phyloP scores from a whole-genome alignment of 2,329 filamentous ascomycete species.

The Parasarocladium wereldwijsianum region DNA sequence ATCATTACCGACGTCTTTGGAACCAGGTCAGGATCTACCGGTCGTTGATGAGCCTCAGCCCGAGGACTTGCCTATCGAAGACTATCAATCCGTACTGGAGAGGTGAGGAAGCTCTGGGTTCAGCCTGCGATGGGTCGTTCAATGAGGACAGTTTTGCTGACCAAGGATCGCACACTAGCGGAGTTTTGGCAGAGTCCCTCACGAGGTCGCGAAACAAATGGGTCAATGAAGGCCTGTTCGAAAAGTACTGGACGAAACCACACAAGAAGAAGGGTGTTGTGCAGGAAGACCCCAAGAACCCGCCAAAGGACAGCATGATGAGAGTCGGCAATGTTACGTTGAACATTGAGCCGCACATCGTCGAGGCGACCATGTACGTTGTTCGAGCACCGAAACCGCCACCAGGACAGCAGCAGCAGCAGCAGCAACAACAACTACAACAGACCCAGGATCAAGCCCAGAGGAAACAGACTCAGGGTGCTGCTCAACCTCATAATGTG shows the following conservation, averaged over 20 bases:
- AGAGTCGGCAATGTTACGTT: slow-evolving; percentile 62
- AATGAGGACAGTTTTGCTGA: slow-evolving; percentile 11
- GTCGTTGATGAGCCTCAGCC: slow-evolving; percentile 54
- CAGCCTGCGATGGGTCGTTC: no score
- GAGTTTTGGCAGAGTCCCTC: slow-evolving; percentile 60
- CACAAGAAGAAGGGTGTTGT: slow-evolving; percentile 50
- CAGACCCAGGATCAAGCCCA: slow-evolving; percentile 8
- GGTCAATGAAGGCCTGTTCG: slow-evolving; percentile 58
- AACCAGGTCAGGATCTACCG: slow-evolving; percentile 53
- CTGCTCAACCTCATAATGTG: slow-evolving; percentile 12
- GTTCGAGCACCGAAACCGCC: slow-evolving; percentile 48
- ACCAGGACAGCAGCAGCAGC: slow-evolving; percentile 22
- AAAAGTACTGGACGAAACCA: slow-evolving; percentile 66
- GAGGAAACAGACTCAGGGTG: slow-evolving; percentile 6
- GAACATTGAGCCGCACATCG: slow-evolving; percentile 64
- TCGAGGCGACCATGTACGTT: slow-evolving; percentile 60
- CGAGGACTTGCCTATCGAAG: slow-evolving; percentile 43
- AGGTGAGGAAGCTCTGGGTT: no score
- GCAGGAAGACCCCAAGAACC: slow-evolving; percentile 50
- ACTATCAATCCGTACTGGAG: slow-evolving; percentile 61
- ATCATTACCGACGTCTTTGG: slow-evolving; percentile 46
- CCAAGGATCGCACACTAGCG: slow-evolving; percentile 31
- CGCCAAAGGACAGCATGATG: slow-evolving; percentile 55
- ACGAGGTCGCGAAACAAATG: slow-evolving; percentile 59
- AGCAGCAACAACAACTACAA: slow-evolving; percentile 7